A percentile compares a stretch with the other conserved stretches of the same genome.
Evolutionary conservation across 495 filamentous ascomycete genomes (phyloP).

Genomic region (Talaromyces adpressus): DNA sequence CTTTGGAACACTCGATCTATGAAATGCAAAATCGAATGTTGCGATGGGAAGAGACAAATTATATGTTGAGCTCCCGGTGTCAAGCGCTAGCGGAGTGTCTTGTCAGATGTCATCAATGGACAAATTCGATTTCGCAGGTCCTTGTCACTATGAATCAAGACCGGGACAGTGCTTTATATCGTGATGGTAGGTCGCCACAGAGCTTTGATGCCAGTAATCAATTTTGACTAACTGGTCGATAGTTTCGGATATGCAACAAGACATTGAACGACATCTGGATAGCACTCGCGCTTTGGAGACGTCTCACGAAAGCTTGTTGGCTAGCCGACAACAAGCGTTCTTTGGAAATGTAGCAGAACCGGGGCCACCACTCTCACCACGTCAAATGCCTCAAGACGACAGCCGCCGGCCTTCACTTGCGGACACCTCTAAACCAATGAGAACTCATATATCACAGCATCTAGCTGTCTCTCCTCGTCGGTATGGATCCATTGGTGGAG

Average conservation of each 20-base stretch:
- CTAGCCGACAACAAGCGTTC: constrained; percentile 62
- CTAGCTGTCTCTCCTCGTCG: constrained; percentile 71
- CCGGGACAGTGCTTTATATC: constrained; percentile 50
- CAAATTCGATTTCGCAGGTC: constrained; percentile 69
- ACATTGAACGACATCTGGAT: constrained; percentile 80
- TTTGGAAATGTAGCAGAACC: constrained; percentile 65
- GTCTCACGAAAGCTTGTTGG: constrained; percentile 65
- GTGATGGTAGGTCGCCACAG: constrained; percentile 37
- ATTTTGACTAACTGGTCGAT: constrained; percentile 7
- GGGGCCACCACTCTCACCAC: constrained; percentile 82
- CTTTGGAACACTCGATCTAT: constrained; percentile 74
- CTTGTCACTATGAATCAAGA: constrained; percentile 65
- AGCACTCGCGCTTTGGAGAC: constrained; percentile 64
- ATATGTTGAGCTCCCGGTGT: constrained; percentile 70
- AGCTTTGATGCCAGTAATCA: neutral
- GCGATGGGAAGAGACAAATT: constrained; percentile 77
- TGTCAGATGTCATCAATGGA: constrained; percentile 69
- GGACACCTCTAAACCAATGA: constrained; percentile 27
- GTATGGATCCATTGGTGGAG: constrained; percentile 76
- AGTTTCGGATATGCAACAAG: constrained; percentile 77
- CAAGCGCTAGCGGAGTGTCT: constrained; percentile 78
- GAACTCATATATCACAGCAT: constrained; percentile 73
- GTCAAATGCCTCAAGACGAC: constrained; percentile 83
- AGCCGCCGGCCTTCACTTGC: constrained; percentile 55
- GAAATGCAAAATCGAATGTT: constrained; percentile 70